Conservation (phyloP, 805 yeast species). For the Saccharomycopsis sp. region DNA sequence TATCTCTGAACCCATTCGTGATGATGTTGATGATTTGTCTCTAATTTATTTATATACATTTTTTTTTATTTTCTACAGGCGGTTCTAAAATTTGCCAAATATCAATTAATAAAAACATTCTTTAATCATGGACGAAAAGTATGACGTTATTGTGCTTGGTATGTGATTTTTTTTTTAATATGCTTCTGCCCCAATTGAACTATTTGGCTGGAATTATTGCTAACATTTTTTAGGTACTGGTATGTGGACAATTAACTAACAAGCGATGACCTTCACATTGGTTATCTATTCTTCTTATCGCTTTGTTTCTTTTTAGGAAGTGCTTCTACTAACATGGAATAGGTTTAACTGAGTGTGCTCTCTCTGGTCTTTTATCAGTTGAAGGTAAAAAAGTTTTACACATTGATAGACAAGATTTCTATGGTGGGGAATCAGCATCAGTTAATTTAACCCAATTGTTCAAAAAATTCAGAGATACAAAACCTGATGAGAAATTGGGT, state of each 20-base stretch:
- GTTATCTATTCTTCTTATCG: neutral
- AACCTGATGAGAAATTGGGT: conserved; percentile 66
- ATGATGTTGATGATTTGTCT: neutral
- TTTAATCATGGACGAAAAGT: conserved; percentile 82
- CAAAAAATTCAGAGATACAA: conserved; percentile 65
- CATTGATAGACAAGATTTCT: conserved; percentile 92
- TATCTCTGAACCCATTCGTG: neutral
- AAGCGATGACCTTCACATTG: too few relatives aligned
- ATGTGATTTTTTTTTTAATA: too few relatives aligned
- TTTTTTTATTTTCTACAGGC: neutral
- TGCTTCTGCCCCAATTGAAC: too few relatives aligned
- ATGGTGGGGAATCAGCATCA: conserved; percentile 90
- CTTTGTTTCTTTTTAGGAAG: neutral
- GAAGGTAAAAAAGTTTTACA: conserved; percentile 97
- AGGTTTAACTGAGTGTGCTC: conserved; percentile 95
- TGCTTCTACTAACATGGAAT: conserved; percentile 24
- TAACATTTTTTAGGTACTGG: too few relatives aligned
- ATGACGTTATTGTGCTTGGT: conserved; percentile 95
- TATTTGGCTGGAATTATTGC: neutral
- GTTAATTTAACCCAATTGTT: conserved; percentile 63
- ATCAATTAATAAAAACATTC: neutral
- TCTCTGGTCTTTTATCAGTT: conserved; percentile 90
- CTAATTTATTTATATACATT: neutral
- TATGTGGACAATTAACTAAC: too few relatives aligned
- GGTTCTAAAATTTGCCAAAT: neutral